Evolutionary conservation across 805 yeast species (phyloP), one percentile per base, ranked within the genome.

Genomic region (Ogataea angusta): DNA sequence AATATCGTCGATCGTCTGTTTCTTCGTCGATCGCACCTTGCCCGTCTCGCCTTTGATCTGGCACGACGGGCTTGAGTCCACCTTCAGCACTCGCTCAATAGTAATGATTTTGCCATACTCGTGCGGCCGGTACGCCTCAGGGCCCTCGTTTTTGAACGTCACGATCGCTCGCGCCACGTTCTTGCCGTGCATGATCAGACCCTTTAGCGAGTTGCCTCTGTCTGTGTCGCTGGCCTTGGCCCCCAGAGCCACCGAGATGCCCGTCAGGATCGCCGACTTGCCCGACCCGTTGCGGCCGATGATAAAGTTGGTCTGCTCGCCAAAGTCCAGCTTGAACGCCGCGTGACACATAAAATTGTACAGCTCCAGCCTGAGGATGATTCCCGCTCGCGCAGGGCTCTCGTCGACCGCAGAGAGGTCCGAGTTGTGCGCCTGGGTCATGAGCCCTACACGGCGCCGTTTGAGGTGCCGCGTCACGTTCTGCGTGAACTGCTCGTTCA

Each of bases 281-380:
- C 98, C 98, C 27, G 90, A 80, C 2, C 98, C 98, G 56, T 90
- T 90, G 42, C 83, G 72, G 15, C 98, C 98, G 28, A 86, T 82
- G 42, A 90, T 86, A 56, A 90, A 85, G 59, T 90, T 90, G 51
- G 90, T 70, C 39, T 81, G 77, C 0, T 91, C 89, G 2, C 93
- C 93, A 23, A 90, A 71, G 3, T 72, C 75, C 7, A 93, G 64
- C 41, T 78, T 80, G 54, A 93, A 86, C 40, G 85, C 77, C 34
- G 78, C 82, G 57, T 93, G 99, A 49, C 95, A 88, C 96, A 88
- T 88, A 60, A 88, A 88, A 64, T 88, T 87, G 45, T 74, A 72
- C 30, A 90, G 64, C 17, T 70, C 70, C 3, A 90, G 72, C 30
- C 69, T 69, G 51, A 76, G 75, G 30, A 90, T 81, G 30, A 78